These are phyloP conservation scores for Volvariella volvacea DNA, from an alignment of 1,284 basidiomycete genomes.

Conservation along the genomic window DNA sequence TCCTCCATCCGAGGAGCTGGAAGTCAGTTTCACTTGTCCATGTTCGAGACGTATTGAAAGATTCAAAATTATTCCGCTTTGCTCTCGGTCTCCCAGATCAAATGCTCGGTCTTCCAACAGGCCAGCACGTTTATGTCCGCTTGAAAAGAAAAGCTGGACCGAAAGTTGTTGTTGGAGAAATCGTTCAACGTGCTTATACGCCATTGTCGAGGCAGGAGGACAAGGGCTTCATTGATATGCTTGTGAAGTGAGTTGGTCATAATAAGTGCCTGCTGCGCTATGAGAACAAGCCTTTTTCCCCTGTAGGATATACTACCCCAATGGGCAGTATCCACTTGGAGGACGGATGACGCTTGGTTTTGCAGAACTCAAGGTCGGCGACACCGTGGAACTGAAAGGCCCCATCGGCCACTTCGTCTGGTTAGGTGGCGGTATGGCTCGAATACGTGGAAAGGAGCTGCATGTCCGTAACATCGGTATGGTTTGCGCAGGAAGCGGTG, in stretches of 20 bases:
- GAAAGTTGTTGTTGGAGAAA: too few species aligned
- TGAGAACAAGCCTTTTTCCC: background rate
- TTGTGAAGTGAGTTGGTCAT: conserved; percentile 5
- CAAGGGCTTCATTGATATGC: too few species aligned
- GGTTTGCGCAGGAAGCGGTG: conserved; percentile 59
- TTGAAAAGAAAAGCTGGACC: too few species aligned
- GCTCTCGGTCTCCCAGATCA: too few species aligned
- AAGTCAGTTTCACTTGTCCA: conserved; percentile 38
- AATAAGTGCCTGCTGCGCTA: background rate
- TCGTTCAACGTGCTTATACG: too few species aligned
- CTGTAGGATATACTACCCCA: conserved; percentile 36
- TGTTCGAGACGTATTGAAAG: conserved; percentile 33
- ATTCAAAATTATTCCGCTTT: too few species aligned
- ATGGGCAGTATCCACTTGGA: conserved; percentile 31
- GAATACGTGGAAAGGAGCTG: conserved; percentile 30
- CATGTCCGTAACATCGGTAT: conserved; percentile 43
- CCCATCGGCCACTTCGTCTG: conserved; percentile 58
- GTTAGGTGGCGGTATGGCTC: conserved; percentile 34
- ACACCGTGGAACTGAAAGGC: conserved; percentile 56
- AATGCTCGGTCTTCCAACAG: too few species aligned
- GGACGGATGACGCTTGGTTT: conserved; percentile 56
- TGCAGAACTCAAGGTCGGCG: conserved; percentile 41
- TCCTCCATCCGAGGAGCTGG: conserved; percentile 49
- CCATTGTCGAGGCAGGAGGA: too few species aligned
- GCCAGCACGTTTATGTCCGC: too few species aligned